phyloP scores from a whole-genome alignment of 129 eudicot genomes.

The Centella asiatica region DNA sequence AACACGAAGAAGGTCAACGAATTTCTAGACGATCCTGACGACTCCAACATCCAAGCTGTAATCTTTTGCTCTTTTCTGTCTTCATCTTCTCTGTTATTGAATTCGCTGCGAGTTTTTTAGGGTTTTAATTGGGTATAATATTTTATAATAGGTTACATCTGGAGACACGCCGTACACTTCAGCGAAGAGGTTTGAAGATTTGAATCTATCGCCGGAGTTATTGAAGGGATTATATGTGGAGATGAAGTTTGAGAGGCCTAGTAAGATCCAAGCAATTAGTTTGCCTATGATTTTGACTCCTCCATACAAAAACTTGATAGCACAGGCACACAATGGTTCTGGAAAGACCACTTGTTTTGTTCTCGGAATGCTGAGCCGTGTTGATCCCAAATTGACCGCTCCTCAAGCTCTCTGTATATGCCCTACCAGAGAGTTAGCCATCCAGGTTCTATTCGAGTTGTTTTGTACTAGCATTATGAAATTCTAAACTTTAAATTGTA shows the following conservation, averaged over 20 bases:
- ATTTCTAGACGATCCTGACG: slow-evolving; percentile 4
- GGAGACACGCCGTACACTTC: slow-evolving; percentile 77
- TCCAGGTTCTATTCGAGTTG: slow-evolving; percentile 36
- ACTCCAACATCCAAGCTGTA: slow-evolving; percentile 9
- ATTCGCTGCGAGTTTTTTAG: background rate
- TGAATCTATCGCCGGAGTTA: slow-evolving; percentile 51
- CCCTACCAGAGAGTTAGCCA: slow-evolving; percentile 78
- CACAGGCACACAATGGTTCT: slow-evolving; percentile 90
- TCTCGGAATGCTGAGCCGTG: slow-evolving; percentile 89
- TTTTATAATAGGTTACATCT: slow-evolving; percentile 39
- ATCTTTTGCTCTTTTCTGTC: background rate
- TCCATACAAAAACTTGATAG: slow-evolving; percentile 61
- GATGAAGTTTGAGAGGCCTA: slow-evolving; percentile 85
- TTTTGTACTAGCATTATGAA: too few species aligned
- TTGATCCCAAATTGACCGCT: slow-evolving; percentile 48
- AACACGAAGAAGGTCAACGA: background rate
- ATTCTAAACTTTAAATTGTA: too few species aligned
- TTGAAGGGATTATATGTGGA: slow-evolving; percentile 70
- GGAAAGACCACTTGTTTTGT: slow-evolving; percentile 95
- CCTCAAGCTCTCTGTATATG: slow-evolving; percentile 88
- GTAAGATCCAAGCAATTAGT: slow-evolving; percentile 77
- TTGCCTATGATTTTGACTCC: slow-evolving; percentile 91
- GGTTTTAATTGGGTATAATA: background rate
- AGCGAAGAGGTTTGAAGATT: slow-evolving; percentile 67
- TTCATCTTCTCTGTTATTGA: background rate